Conservation (phyloP, 345 rosid species). For the thale cress (Arabidopsis thaliana) region TAIR10.1 NC_003070.9:5578001-5578500, state of each 20-base stretch:
- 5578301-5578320: too few species aligned
- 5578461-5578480: slow-evolving; percentile 30
- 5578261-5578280: not conserved
- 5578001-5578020: slow-evolving; percentile 25
- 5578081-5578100: slow-evolving; percentile 15
- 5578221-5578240: not conserved
- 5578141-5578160: slow-evolving; percentile 33
- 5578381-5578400: too few species aligned
- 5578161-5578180: slow-evolving; percentile 22
- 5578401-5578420: too few species aligned
- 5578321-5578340: too few species aligned
- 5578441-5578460: too few species aligned
- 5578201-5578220: not conserved
- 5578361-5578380: too few species aligned
- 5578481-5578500: not conserved
- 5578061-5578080: slow-evolving; percentile 21
- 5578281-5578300: too few species aligned
- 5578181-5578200: slow-evolving; percentile 26
- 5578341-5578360: too few species aligned
- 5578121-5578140: not conserved
- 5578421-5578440: too few species aligned
- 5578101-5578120: slow-evolving; percentile 1
- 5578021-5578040: not conserved
- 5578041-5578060: slow-evolving; percentile 22
- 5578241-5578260: slow-evolving; percentile 1